Conservation (phyloP, 2,329 filamentous ascomycete genomes). For the Sporothrix brasiliensis region DNA sequence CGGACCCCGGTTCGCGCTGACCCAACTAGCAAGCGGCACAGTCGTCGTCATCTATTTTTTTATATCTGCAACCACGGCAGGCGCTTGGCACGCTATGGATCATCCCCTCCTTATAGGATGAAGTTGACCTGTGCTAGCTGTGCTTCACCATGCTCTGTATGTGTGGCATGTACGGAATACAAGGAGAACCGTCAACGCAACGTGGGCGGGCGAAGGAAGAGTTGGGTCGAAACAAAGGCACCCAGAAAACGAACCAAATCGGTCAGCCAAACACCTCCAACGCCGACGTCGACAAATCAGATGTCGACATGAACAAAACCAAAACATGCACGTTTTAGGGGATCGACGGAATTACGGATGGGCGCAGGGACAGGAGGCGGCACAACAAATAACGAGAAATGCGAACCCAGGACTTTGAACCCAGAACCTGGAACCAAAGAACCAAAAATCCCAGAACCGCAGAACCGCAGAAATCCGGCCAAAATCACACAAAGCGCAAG, state of each 20-base stretch:
- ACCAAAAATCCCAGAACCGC: not conserved
- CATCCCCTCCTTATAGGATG: not conserved
- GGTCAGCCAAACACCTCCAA: not conserved
- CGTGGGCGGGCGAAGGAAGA: no score
- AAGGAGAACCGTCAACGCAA: not conserved
- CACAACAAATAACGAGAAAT: no score
- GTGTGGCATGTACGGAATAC: no score
- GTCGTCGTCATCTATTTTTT: constrained; percentile 17
- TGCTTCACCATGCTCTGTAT: not conserved
- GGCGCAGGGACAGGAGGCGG: no score
- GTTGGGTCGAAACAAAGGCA: not conserved
- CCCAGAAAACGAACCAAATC: not conserved
- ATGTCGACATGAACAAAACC: not conserved
- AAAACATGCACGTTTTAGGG: constrained; percentile 5
- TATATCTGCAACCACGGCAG: not conserved
- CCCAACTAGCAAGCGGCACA: not conserved
- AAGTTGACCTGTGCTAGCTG: not conserved
- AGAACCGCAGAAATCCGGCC: not conserved
- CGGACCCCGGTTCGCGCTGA: constrained; percentile 10
- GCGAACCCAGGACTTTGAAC: no score
- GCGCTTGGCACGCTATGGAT: not conserved
- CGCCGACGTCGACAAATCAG: not conserved
- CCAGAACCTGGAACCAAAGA: not conserved
- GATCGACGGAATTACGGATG: constrained; percentile 1
- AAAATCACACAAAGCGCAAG: not conserved